These are phyloP conservation scores for Yarrowia phangngaensis DNA, from an alignment of 805 yeast species.

Conservation along the genomic window DNA sequence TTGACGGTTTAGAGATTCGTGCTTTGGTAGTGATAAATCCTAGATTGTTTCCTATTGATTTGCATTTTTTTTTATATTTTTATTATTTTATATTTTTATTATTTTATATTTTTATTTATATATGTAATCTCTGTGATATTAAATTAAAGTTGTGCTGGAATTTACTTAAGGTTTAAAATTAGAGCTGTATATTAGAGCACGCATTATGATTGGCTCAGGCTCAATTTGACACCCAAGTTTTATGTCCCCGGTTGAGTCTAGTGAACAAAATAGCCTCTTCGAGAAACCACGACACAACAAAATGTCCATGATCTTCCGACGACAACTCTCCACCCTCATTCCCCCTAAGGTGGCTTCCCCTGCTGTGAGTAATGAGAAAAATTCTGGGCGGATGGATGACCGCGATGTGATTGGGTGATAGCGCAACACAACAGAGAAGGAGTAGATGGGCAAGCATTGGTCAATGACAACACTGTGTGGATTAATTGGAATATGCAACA, in stretches of 20 bases:
- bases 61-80: no score
- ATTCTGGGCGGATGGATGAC: not conserved
- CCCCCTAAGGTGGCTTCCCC: conserved; percentile 99
- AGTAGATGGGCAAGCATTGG: not conserved
- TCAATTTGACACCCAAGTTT: conserved; percentile 2
- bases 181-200: conserved; percentile 11
- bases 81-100: no score
- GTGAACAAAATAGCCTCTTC: conserved; percentile 23
- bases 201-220: conserved; percentile 13
- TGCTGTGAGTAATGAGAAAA: conserved; percentile 52
- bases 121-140: not conserved
- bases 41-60: no score
- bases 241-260: conserved; percentile 3
- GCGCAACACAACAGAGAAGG: not conserved
- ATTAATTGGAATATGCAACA: not conserved
- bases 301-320: conserved; percentile 85
- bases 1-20: no score
- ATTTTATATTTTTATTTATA: no score
- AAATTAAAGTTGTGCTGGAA: conserved; percentile 2
- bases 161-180: not conserved
- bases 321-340: conserved; percentile 90
- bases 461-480: not conserved
- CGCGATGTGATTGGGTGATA: conserved; percentile 3
- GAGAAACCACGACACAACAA: conserved; percentile 27
- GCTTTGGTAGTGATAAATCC: not conserved